phyloP scores from a whole-genome alignment of 116 monocot species.

The Dioscorea cayenensis region DNA sequence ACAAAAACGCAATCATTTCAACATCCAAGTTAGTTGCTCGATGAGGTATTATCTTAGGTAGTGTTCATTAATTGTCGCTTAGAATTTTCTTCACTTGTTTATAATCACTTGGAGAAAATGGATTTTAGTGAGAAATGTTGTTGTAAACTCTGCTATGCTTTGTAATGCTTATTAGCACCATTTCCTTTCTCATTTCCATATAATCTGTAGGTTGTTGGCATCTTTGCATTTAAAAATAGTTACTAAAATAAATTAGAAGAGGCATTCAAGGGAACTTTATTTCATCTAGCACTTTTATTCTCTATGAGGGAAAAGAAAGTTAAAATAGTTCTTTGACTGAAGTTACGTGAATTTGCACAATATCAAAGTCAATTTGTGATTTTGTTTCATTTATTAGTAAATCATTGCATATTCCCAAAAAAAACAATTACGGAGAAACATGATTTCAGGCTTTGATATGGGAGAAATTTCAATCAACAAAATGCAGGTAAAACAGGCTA shows the following conservation, averaged over 20 bases:
- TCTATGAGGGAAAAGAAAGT: too few species aligned
- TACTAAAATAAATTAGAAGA: too few species aligned
- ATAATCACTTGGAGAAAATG: neutral
- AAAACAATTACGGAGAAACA: neutral
- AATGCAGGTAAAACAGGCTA: conserved; percentile 77
- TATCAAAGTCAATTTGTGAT: conserved; percentile 40
- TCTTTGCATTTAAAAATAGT: neutral
- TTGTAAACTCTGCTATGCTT: too few species aligned
- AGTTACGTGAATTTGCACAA: conserved; percentile 71
- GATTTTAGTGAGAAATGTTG: too few species aligned
- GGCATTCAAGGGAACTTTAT: too few species aligned
- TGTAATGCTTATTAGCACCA: neutral
- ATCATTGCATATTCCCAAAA: too few species aligned
- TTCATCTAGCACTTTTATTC: too few species aligned
- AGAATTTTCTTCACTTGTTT: neutral
- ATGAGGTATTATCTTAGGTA: conserved; percentile 49
- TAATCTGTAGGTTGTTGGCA: conserved; percentile 28
- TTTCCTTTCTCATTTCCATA: neutral
- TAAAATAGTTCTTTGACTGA: neutral
- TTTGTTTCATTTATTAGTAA: too few species aligned
- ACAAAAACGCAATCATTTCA: conserved; percentile 81
- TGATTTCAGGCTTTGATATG: conserved; percentile 66
- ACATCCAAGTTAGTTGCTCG: conserved; percentile 66
- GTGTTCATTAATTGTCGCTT: neutral
- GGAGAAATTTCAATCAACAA: conserved; percentile 70